phyloP scores from a whole-genome alignment of 345 rosid species.

The Eucalyptus curtisii region DNA sequence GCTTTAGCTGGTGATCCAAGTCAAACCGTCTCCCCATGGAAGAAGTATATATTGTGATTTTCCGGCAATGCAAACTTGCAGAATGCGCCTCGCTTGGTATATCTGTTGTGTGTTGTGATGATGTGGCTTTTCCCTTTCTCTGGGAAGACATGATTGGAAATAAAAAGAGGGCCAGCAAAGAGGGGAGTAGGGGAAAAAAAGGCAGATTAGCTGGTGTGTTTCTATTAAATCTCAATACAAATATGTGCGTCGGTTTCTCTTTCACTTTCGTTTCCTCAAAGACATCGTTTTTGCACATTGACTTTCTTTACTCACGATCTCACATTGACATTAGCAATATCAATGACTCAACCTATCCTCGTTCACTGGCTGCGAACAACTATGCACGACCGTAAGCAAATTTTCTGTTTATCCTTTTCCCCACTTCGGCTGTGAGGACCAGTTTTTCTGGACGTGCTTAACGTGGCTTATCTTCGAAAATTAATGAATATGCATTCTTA shows the following conservation, averaged over 20 bases:
- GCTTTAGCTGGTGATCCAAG: slow-evolving; percentile 60
- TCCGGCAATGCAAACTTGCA: neutral
- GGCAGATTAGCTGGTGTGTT: neutral
- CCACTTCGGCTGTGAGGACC: neutral
- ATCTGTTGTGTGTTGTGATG: neutral
- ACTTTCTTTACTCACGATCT: neutral
- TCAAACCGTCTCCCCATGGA: neutral
- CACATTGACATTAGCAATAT: neutral
- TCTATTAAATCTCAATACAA: neutral
- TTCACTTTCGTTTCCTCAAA: neutral
- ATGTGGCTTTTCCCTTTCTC: neutral
- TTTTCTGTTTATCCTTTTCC: neutral
- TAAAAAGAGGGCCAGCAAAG: neutral
- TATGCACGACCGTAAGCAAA: neutral
- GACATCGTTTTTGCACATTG: neutral
- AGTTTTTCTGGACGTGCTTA: neutral
- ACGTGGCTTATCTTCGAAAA: neutral
- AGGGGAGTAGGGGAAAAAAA: neutral
- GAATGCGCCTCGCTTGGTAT: neutral
- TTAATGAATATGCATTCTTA: neutral
- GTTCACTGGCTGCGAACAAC: neutral
- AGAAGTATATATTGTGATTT: neutral
- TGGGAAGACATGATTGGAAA: neutral
- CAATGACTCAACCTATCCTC: neutral
- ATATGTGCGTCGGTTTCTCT: neutral